Evolutionary conservation across 1,139 yeast genomes (phyloP).

Genomic region (Meyerozyma smithsonii): DNA sequence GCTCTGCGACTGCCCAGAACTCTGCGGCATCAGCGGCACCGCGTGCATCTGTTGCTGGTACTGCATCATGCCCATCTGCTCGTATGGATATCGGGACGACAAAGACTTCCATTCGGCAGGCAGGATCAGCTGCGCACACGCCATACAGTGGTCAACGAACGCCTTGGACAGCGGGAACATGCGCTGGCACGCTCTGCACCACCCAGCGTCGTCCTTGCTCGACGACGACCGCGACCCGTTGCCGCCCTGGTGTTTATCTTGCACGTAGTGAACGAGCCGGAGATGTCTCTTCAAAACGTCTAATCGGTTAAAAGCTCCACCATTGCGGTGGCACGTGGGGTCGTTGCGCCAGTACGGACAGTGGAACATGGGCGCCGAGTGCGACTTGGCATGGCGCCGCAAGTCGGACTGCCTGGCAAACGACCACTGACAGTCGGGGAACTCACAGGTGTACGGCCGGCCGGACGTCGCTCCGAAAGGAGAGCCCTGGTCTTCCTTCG

Average conservation of each 20-base stretch:
- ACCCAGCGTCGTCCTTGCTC: conserved; percentile 47
- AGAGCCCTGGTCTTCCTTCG: background rate
- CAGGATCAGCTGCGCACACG: conserved; percentile 45
- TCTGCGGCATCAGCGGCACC: background rate
- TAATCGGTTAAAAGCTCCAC: conserved; percentile 64
- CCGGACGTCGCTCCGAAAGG: background rate
- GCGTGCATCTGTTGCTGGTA: background rate
- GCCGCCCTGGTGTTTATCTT: conserved; percentile 33
- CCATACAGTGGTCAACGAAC: conserved; percentile 63
- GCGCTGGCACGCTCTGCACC: conserved; percentile 60
- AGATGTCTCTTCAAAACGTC: conserved; percentile 71
- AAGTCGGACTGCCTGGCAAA: conserved; percentile 65
- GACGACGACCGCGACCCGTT: conserved; percentile 10
- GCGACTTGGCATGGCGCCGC: conserved; percentile 61
- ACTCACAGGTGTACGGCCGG: conserved; percentile 47
- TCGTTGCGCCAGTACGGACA: conserved; percentile 70
- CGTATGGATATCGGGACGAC: conserved; percentile 1
- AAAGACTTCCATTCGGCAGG: conserved; percentile 26
- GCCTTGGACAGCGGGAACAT: conserved; percentile 52
- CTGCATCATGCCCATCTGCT: conserved; percentile 2
- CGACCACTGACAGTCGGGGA: conserved; percentile 59
- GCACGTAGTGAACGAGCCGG: conserved; percentile 60
- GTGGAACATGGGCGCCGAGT: conserved; percentile 56
- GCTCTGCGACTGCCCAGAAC: background rate
- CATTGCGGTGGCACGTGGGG: conserved; percentile 67